Evolutionary conservation across 257 asterid species (phyloP).

Genomic region (Nemophila menziesii): DNA sequence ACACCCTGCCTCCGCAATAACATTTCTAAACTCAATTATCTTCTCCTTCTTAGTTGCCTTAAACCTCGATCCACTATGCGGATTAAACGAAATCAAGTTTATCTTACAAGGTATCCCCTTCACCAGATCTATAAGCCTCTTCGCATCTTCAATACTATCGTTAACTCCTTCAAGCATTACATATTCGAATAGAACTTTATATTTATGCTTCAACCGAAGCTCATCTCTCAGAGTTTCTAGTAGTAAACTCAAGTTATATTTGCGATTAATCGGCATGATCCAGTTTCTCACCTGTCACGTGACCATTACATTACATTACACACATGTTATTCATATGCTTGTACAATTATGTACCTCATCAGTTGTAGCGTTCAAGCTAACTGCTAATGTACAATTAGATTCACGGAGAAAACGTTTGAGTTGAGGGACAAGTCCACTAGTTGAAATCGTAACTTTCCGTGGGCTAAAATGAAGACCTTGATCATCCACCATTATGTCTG

Average conservation of each 20-base stretch:
- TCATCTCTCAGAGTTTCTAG: conserved; percentile 85
- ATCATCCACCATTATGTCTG: conserved; percentile 82
- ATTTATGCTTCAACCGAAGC: conserved; percentile 49
- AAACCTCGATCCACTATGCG: conserved; percentile 71
- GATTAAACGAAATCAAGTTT: conserved; percentile 86
- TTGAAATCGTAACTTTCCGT: conserved; percentile 86
- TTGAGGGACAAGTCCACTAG: conserved; percentile 95
- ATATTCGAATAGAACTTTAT: conserved; percentile 87
- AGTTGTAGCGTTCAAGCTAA: conserved; percentile 93
- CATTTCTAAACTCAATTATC: conserved; percentile 70
- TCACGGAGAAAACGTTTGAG: conserved; percentile 69
- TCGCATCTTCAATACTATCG: conserved; percentile 83
- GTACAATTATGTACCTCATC: conserved; percentile 53
- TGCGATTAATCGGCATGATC: conserved; percentile 98
- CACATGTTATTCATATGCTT: no score
- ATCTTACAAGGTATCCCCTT: conserved; percentile 95
- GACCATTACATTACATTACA: neutral
- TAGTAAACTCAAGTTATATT: conserved; percentile 71
- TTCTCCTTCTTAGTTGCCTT: conserved; percentile 67
- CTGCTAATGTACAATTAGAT: conserved; percentile 86
- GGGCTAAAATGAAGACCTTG: conserved; percentile 98
- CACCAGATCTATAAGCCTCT: conserved; percentile 60
- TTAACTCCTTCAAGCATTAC: conserved; percentile 98
- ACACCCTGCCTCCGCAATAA: conserved; percentile 70
- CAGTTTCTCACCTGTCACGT: conserved; percentile 74